Conservation (phyloP, 805 yeast species). For the Limtongozyma cylindracea region DNA sequence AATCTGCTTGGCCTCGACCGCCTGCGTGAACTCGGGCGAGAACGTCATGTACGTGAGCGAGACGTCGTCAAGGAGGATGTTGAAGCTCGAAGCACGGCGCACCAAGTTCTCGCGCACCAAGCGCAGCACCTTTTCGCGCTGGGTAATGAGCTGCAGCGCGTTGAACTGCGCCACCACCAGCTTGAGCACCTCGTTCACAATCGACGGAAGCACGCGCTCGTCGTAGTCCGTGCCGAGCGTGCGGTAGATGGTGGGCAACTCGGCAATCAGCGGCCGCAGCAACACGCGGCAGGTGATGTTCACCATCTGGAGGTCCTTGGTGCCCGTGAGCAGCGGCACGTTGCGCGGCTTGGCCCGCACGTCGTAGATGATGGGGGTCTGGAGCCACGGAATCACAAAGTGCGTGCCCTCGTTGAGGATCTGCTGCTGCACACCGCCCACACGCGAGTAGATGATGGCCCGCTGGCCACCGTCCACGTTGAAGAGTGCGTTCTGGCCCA, state of each 20-base stretch:
- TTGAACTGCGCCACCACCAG: constrained; percentile 96
- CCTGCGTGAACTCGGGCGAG: constrained; percentile 91
- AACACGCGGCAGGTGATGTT: constrained; percentile 96
- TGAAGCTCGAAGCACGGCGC: constrained; percentile 79
- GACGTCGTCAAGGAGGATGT: constrained; percentile 78
- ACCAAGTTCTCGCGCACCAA: constrained; percentile 77
- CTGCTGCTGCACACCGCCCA: constrained; percentile 60
- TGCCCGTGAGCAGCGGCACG: constrained; percentile 88
- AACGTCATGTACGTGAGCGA: constrained; percentile 93
- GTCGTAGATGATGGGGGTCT: constrained; percentile 78
- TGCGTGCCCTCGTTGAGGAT: constrained; percentile 92
- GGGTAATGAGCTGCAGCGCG: constrained; percentile 96
- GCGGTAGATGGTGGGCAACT: constrained; percentile 69
- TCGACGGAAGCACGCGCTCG: constrained; percentile 92
- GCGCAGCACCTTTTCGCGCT: constrained; percentile 86
- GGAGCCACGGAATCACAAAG: constrained; percentile 81
- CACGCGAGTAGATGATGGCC: constrained; percentile 78
- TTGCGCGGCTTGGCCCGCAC: constrained; percentile 95
- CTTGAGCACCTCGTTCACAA: constrained; percentile 90
- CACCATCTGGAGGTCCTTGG: constrained; percentile 97
- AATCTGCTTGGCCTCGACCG: constrained; percentile 96
- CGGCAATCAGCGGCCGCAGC: constrained; percentile 59
- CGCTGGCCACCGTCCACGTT: constrained; percentile 97
- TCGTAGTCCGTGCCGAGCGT: constrained; percentile 90
- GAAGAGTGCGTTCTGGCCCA: constrained; percentile 14